These are phyloP conservation scores for Pleurotus pulmonarius DNA, from an alignment of 768 basidiomycete genomes.

Conservation along the genomic window DNA sequence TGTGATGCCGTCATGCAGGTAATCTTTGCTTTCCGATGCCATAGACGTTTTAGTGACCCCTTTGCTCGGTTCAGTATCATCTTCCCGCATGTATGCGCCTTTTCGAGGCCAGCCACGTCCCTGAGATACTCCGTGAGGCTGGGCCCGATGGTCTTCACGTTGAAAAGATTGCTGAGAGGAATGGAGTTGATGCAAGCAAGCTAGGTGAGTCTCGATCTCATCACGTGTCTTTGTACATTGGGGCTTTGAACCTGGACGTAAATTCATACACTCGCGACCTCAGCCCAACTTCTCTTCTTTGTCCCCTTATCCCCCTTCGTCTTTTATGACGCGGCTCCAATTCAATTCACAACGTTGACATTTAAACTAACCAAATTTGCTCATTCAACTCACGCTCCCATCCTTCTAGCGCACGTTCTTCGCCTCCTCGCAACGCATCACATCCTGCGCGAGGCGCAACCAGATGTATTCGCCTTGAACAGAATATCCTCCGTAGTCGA, in stretches of 20 bases:
- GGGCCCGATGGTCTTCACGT: slow-evolving; percentile 53
- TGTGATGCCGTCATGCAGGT: slow-evolving; percentile 74
- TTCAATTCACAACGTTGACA: not conserved
- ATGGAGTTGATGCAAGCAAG: slow-evolving; percentile 43
- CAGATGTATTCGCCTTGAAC: slow-evolving; percentile 71
- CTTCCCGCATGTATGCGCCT: slow-evolving; percentile 73
- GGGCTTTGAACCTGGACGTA: slow-evolving; percentile 4
- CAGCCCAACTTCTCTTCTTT: slow-evolving; percentile 3
- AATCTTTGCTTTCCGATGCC: slow-evolving; percentile 1
- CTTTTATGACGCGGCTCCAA: not conserved
- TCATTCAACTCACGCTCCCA: not conserved
- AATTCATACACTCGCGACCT: not conserved
- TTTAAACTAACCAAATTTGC: slow-evolving; percentile 1
- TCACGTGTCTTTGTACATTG: not conserved
- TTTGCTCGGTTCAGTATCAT: slow-evolving; percentile 51
- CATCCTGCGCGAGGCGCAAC: slow-evolving; percentile 63
- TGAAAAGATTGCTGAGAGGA: slow-evolving; percentile 37
- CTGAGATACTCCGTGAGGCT: slow-evolving; percentile 66
- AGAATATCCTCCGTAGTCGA: slow-evolving; percentile 68
- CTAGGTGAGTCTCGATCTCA: slow-evolving; percentile 35
- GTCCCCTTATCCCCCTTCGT: not conserved
- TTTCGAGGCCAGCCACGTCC: slow-evolving; percentile 66
- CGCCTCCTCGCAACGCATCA: slow-evolving; percentile 79
- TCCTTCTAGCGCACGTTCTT: slow-evolving; percentile 57
- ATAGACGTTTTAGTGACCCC: not conserved